Base-by-base conservation (phyloP, 305 asterid genomes). In the Solanum hybrid region DNA sequence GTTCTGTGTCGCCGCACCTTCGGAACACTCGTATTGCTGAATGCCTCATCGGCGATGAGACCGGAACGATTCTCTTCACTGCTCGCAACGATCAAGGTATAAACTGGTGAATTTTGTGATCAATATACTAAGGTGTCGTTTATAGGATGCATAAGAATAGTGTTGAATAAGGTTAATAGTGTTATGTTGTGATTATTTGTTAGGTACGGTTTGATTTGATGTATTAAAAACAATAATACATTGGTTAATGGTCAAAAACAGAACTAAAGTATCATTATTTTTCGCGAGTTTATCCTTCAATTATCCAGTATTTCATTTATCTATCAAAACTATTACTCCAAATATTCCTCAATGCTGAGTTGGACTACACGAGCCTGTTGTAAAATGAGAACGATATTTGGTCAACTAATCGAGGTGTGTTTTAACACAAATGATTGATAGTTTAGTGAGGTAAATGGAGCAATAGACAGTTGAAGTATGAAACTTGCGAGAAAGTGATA, bases 31-130 rank as follows among this genome's bases (percentile, higher is more conserved):
- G 93, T 91, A 93, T 94, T 88, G 90, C 96, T 10, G 96, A 94
- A 91, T 94, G 96, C 89, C 92, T 94, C 72, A 92, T 94, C 76
- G 96, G 95, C 8, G 96, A 94, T 57, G 94, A 94, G 24, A 93
- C 96, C 32, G 95, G 91, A 31, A 75, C 91, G 38, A 92, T 93
- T 32, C 86, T 93, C 70, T 93, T 94, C 91, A 92, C 96, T 45
- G 93, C 96, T 76, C 95, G 96, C 10, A 93, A 93, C 90, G 94
- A 92, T 31, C 96, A 94, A 93, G 94, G 96, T 94, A 91, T 83
- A 61, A 27, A 27, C 29, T 12, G 38, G 11, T 26, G 3, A 38
- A 81, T 8, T 81, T 81, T 81, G 14, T 2, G 70, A 24, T 26
- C 65, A 68, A n/a, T 68, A 4, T 70, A 70, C 76, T n/a, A 27